Evolutionary conservation across 768 basidiomycete species (phyloP).

Genomic region (Pleurotus tuber-regium): DNA sequence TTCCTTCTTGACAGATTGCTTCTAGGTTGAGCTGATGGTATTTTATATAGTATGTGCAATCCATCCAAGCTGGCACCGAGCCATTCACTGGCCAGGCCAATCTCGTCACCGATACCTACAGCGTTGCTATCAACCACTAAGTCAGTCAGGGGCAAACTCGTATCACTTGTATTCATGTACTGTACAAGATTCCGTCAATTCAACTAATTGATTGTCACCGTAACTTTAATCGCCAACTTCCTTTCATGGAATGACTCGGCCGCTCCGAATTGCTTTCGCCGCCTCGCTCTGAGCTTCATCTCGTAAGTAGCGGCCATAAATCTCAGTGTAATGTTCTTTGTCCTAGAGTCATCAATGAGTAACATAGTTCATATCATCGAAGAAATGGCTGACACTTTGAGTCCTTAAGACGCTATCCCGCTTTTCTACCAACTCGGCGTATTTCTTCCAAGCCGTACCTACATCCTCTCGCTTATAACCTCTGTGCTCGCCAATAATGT

Average conservation of each 20-base stretch:
- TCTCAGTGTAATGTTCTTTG: slow-evolving; percentile 40
- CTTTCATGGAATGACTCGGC: background rate
- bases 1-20: too few relatives aligned
- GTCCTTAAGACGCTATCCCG: slow-evolving; percentile 49
- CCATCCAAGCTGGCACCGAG: slow-evolving; percentile 55
- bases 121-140: slow-evolving; percentile 29
- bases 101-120: slow-evolving; percentile 39
- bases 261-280: background rate
- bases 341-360: slow-evolving; percentile 23
- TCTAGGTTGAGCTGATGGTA: background rate
- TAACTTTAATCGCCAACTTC: too few relatives aligned
- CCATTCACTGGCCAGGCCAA: slow-evolving; percentile 50
- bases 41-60: slow-evolving; percentile 42
- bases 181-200: too few relatives aligned
- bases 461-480: slow-evolving; percentile 43
- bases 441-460: slow-evolving; percentile 42
- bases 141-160: too few relatives aligned
- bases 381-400: slow-evolving; percentile 27
- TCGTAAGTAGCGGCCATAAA: slow-evolving; percentile 54
- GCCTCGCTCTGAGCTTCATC: slow-evolving; percentile 52
- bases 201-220: too few relatives aligned
- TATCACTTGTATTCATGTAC: too few relatives aligned
- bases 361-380: too few relatives aligned
- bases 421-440: slow-evolving; percentile 37
- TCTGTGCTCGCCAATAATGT: slow-evolving; percentile 46